Base-by-base conservation (phyloP, 495 filamentous ascomycete genomes). In the Cairneyella variabilis region DNA sequence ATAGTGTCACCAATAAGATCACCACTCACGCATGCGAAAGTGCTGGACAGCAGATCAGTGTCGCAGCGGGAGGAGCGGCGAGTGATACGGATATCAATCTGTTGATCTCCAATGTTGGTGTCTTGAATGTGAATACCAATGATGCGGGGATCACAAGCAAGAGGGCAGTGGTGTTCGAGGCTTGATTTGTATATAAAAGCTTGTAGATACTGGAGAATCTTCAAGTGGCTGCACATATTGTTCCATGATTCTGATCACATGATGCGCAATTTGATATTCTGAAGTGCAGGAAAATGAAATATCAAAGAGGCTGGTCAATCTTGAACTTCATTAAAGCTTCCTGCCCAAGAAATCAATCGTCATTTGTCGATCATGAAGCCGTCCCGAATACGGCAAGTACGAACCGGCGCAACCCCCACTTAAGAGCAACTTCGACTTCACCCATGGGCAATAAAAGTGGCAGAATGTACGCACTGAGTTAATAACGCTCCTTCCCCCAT, bases 1-100 rank as follows among this genome's bases (percentile, higher is more conserved):
- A 16, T 25, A 55, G 53, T 49, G 53, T 55, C n/a, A 43, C 44
- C 14, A 55, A 55, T 32, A 55, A 55, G n/a, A 43, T 55, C 17
- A 48, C 30, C 11, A 48, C 18, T 5, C 53, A 49, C 42, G 44
- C 43, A 10, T 55, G 53, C 27, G 53, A 55, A 36, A 32, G 28
- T 22, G 53, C 44, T 14, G 44, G 44, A 21, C 53, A 55, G 23
- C 53, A 55, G 34, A 55, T 55, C 17, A 12, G 17, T 16, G 50
- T 45, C 10, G 37, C 50, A 7, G 22, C 20, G 26, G 50, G 51
- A 21, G 14, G 27, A 18, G 53, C 32, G 21, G 36, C 36, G 5
- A 55, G 53, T 18, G 53, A 56, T 22, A 52, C 47, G 1, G 28
- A 8, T 39, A 41, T 47, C 22, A 47, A 51, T 37, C 18, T 53